Evolutionary conservation across 192 early-diverging fungal species (phyloP).

Genomic region (Gryganskiella cystojenkinii): DNA sequence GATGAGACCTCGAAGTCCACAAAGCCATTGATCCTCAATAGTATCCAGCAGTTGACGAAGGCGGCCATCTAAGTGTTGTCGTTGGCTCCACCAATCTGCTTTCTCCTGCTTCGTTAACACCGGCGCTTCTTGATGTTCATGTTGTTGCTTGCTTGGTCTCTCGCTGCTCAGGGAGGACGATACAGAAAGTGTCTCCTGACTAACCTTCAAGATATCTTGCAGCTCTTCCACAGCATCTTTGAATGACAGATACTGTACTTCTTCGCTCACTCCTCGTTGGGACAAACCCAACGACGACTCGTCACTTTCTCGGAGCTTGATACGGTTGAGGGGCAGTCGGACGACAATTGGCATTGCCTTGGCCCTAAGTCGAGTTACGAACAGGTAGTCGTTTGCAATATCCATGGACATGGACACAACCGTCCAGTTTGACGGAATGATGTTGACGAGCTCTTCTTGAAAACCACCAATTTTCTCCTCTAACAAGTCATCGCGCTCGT

Average conservation of each 20-base stretch:
- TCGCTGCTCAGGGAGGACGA: slow-evolving; percentile 8
- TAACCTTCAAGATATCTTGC: slow-evolving; percentile 72
- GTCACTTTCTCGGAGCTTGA: slow-evolving; percentile 37
- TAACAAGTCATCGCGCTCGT: slow-evolving; percentile 50
- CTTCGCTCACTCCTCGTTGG: slow-evolving; percentile 40
- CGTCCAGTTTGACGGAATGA: slow-evolving; percentile 76
- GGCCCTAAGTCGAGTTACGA: slow-evolving; percentile 71
- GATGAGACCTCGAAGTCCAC: slow-evolving; percentile 77
- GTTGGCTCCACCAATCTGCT: slow-evolving; percentile 82
- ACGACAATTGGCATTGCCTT: slow-evolving; percentile 67
- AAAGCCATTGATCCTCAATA: slow-evolving; percentile 88
- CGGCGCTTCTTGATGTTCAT: neutral
- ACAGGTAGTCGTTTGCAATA: slow-evolving; percentile 68
- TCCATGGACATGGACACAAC: slow-evolving; percentile 87
- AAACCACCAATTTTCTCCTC: slow-evolving; percentile 51
- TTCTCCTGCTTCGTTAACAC: slow-evolving; percentile 71
- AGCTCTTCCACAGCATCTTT: slow-evolving; percentile 68
- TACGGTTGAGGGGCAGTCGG: slow-evolving; percentile 78
- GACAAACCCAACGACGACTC: slow-evolving; percentile 11
- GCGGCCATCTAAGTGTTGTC: slow-evolving; percentile 76
- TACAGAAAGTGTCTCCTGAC: slow-evolving; percentile 74
- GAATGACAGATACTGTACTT: slow-evolving; percentile 47
- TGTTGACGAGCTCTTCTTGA: slow-evolving; percentile 60
- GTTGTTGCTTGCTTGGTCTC: no score
- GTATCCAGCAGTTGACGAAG: slow-evolving; percentile 68